phyloP scores from a whole-genome alignment of 495 filamentous ascomycete genomes.

The Aspergillus nidulans region DNA sequence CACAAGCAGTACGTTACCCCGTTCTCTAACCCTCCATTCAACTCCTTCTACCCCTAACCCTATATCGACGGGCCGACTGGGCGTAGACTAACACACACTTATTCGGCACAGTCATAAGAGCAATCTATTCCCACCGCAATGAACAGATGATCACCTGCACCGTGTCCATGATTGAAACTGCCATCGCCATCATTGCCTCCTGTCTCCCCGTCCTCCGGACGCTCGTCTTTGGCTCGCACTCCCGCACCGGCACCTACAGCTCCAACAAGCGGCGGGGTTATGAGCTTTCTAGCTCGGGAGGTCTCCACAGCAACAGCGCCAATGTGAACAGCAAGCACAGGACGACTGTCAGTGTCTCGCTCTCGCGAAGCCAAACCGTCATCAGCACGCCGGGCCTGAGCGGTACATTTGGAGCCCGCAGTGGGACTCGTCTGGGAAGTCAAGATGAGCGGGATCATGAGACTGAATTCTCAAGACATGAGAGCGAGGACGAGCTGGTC shows the following conservation, averaged over 20 bases:
- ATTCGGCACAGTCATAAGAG: constrained; percentile 17
- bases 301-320: background rate
- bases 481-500: constrained; percentile 9
- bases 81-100: background rate
- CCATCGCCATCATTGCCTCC: constrained; percentile 25
- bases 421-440: background rate
- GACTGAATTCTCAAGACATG: constrained; percentile 3
- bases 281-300: constrained; percentile 13
- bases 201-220: constrained; percentile 27
- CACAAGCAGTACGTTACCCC: constrained; percentile 17
- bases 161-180: constrained; percentile 26
- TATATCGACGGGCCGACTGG: no score
- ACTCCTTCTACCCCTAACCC: no score
- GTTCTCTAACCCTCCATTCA: no score
- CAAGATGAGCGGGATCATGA: background rate
- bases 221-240: constrained; percentile 21
- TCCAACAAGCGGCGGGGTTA: constrained; percentile 12
- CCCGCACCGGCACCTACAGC: constrained; percentile 22
- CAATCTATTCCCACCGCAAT: constrained; percentile 21
- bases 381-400: background rate
- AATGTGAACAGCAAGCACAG: background rate
- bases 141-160: constrained; percentile 27
- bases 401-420: background rate
- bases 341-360: constrained; percentile 1
- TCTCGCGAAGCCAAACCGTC: background rate